Conservation (phyloP, 331 rosid species). For the Rosa hybrid region DNA sequence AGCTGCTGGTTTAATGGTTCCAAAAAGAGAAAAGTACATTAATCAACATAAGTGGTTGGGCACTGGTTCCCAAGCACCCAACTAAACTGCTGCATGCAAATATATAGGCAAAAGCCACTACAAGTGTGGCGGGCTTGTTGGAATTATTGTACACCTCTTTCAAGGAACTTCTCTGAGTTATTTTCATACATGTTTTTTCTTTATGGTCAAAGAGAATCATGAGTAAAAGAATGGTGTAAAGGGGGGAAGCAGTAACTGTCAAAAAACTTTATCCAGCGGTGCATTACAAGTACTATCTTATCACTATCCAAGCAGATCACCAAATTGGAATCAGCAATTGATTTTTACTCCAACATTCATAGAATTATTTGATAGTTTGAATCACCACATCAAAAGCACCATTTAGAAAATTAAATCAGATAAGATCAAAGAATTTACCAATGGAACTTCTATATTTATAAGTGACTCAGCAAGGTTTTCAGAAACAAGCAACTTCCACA, state of each 20-base stretch:
- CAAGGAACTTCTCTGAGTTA: not conserved
- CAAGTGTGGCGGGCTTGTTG: not conserved
- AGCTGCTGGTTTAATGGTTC: not conserved
- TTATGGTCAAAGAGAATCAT: not conserved
- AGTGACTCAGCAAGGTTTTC: conserved; percentile 80
- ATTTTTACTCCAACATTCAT: not conserved
- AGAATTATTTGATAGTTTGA: not conserved
- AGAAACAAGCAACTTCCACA: conserved; percentile 88
- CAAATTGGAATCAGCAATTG: not conserved
- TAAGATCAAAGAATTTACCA: conserved; percentile 52
- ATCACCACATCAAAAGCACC: not conserved
- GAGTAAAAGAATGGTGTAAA: not conserved
- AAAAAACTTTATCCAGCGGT: no score
- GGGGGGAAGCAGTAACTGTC: not conserved
- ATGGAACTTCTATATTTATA: conserved; percentile 66
- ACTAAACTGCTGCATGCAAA: conserved; percentile 6
- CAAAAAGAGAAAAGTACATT: conserved; percentile 4
- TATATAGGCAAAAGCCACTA: not conserved
- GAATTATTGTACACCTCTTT: conserved; percentile 2
- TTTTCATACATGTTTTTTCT: not conserved
- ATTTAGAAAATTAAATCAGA: not conserved
- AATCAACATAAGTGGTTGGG: not conserved
- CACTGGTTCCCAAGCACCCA: conserved; percentile 4
- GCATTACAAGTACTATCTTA: not conserved
- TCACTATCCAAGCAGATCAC: not conserved